Percentiles rank a stretch among this genome's conserved stretches.
These are phyloP conservation scores for Paramyrothecium sp. DNA, from an alignment of 2,329 filamentous ascomycete genomes.

Conservation along the genomic window DNA sequence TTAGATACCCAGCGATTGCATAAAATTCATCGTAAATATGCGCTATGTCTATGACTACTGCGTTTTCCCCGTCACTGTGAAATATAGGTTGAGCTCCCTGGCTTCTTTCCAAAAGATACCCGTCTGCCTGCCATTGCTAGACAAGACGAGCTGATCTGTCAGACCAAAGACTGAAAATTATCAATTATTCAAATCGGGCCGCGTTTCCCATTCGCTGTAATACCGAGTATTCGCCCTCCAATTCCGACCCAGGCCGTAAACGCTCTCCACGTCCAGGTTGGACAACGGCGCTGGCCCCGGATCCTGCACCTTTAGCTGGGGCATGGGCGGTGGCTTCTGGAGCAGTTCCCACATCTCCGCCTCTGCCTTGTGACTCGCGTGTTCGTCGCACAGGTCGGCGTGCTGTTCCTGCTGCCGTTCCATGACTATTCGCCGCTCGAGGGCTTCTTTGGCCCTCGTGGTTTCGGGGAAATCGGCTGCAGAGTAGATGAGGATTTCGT, in stretches of 20 bases:
- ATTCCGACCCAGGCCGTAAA: constrained; percentile 32
- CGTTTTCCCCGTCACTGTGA: no score
- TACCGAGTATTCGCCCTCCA: constrained; percentile 38
- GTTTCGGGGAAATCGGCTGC: constrained; percentile 37
- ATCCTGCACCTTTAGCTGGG: constrained; percentile 26
- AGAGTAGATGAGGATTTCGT: constrained; percentile 41
- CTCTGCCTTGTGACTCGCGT: constrained; percentile 40
- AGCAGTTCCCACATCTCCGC: constrained; percentile 44
- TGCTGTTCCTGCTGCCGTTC: constrained; percentile 42
- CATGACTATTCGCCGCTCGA: constrained; percentile 35
- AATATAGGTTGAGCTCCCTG: no score
- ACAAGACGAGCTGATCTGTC: not conserved
- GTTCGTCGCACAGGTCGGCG: constrained; percentile 41
- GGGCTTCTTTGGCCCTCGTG: constrained; percentile 28
- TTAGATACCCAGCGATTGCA: no score
- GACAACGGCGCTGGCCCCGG: constrained; percentile 23
- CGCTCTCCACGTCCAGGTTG: constrained; percentile 29
- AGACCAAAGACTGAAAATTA: not conserved
- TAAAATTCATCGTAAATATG: no score
- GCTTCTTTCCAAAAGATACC: no score
- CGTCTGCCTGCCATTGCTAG: no score
- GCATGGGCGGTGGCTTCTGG: constrained; percentile 33
- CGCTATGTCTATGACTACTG: no score
- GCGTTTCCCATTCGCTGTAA: constrained; percentile 41
- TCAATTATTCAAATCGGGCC: not conserved